These are phyloP conservation scores for Ilyonectria mors-panacis DNA, from an alignment of 2,329 filamentous ascomycete genomes.

Conservation along the genomic window DNA sequence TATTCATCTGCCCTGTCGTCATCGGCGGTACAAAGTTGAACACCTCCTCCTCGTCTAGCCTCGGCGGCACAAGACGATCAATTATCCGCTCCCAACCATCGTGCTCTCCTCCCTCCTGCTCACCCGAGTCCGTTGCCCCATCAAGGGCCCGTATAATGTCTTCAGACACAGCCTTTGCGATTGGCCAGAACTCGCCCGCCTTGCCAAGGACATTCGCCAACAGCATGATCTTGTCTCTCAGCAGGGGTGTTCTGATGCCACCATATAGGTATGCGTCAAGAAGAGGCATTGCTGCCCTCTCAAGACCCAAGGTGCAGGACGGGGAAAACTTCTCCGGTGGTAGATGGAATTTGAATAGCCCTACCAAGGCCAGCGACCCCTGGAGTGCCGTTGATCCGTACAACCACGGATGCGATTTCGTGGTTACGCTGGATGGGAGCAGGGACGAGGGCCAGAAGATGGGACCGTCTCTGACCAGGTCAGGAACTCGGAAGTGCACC, in stretches of 20 bases:
- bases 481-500: slow-evolving; percentile 18
- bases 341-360: slow-evolving; percentile 36
- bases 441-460: slow-evolving; percentile 16
- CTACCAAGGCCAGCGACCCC: slow-evolving; percentile 34
- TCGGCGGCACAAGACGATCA: neutral
- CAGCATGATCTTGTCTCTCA: slow-evolving; percentile 32
- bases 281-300: slow-evolving; percentile 30
- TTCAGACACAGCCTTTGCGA: slow-evolving; percentile 27
- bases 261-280: slow-evolving; percentile 25
- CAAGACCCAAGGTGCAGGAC: slow-evolving; percentile 39
- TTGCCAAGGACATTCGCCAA: slow-evolving; percentile 33
- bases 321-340: slow-evolving; percentile 42
- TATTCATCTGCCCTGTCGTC: neutral
- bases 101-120: neutral
- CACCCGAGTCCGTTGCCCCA: neutral
- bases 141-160: slow-evolving; percentile 26
- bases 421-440: slow-evolving; percentile 1
- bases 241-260: neutral
- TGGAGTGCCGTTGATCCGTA: slow-evolving; percentile 33
- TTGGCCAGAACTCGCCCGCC: slow-evolving; percentile 41
- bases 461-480: slow-evolving; percentile 10
- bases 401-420: slow-evolving; percentile 9
- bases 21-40: neutral
- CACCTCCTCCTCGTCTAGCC: neutral
- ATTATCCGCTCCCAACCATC: neutral